Percentiles rank a stretch among this genome's conserved stretches.
Evolutionary conservation across 2,329 filamentous ascomycete species (phyloP).

Genomic region (Taxawa tesnikishii): DNA sequence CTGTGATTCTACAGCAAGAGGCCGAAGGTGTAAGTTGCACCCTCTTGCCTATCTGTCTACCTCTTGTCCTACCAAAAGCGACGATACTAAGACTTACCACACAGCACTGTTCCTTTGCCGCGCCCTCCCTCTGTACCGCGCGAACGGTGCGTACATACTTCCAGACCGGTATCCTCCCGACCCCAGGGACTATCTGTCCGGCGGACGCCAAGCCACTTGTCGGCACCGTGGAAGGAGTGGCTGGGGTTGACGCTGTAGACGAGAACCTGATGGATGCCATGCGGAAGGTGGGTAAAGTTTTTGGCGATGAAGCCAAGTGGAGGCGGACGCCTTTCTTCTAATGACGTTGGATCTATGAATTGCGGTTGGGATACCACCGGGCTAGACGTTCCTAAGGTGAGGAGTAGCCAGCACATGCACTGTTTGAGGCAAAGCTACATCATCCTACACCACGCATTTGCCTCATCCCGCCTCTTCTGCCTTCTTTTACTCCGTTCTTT

Average conservation of each 20-base stretch:
- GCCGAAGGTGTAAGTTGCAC: conserved; percentile 6
- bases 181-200: conserved; percentile 20
- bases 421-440: no score
- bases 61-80: no score
- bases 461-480: not conserved
- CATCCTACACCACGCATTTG: not conserved
- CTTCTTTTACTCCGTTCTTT: conserved; percentile 9
- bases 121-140: conserved; percentile 18
- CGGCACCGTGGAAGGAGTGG: not conserved
- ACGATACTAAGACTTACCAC: not conserved
- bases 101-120: conserved; percentile 4
- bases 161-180: conserved; percentile 26
- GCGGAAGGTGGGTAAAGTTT: conserved; percentile 1
- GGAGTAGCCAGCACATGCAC: no score
- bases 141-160: conserved; percentile 27
- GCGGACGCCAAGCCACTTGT: conserved; percentile 16
- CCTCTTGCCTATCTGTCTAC: not conserved
- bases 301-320: not conserved
- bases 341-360: no score
- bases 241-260: not conserved
- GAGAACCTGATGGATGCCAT: conserved; percentile 1
- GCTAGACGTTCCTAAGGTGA: no score
- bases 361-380: no score
- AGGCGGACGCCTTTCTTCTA: no score
- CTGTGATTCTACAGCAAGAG: conserved; percentile 32